Conservation (phyloP, 2,329 filamentous ascomycete species). For the Akanthomyces muscarius region DNA sequence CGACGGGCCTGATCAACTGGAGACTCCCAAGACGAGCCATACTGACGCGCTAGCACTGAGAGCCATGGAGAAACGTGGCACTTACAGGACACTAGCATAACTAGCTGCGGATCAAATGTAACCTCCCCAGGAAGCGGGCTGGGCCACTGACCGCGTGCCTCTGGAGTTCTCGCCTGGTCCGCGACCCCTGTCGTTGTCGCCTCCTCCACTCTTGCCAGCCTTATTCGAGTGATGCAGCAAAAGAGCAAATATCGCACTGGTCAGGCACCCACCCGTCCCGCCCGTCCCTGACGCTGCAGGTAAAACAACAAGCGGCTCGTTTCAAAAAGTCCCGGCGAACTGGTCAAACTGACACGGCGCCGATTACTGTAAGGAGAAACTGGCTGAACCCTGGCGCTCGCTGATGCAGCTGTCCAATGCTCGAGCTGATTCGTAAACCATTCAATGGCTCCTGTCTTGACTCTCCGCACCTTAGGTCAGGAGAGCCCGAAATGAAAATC, state of each 20-base stretch:
- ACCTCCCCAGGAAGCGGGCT: constrained; percentile 1
- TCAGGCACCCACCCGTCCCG: not conserved
- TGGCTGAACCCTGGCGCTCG: not conserved
- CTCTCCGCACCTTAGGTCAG: not conserved
- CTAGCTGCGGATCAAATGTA: constrained; percentile 12
- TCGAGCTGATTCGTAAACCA: not conserved
- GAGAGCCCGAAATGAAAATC: not conserved
- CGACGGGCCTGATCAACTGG: not conserved
- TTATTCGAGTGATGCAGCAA: not conserved
- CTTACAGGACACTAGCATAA: constrained; percentile 1
- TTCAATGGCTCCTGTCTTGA: not conserved
- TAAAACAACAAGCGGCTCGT: not conserved
- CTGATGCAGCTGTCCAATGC: not conserved
- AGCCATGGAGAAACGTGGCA: constrained; percentile 4
- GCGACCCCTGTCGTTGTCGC: not conserved
- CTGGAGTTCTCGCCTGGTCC: not conserved
- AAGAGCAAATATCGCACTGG: no score
- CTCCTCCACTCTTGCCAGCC: not conserved
- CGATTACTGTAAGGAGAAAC: not conserved
- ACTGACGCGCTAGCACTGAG: not conserved
- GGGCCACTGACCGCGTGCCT: not conserved
- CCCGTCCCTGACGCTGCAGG: no score
- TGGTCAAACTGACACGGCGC: not conserved
- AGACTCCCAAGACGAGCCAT: not conserved
- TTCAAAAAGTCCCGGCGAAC: not conserved